phyloP scores from a whole-genome alignment of 106 monocot genomes.

The Platanthera guangdongensis region DNA sequence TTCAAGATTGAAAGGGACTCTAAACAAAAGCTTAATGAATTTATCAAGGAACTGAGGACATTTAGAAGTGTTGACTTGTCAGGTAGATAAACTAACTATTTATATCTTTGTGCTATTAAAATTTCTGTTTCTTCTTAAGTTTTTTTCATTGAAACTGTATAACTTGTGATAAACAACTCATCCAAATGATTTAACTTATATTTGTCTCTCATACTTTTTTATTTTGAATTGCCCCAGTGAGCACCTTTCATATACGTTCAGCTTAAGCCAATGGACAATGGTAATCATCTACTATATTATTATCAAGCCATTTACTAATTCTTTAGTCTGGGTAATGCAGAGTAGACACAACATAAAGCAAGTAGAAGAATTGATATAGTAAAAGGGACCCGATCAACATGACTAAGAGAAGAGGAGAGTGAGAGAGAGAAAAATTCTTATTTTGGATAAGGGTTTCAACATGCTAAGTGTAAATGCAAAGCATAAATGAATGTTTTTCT shows the following conservation, averaged over 20 bases:
- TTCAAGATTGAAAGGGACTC: slow-evolving; percentile 70
- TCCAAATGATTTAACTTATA: slow-evolving; percentile 5
- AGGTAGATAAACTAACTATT: slow-evolving; percentile 32
- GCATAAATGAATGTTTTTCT: no score
- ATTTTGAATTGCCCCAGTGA: not conserved
- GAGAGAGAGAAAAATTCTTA: no score
- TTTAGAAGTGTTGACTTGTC: slow-evolving; percentile 87
- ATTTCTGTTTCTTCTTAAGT: not conserved
- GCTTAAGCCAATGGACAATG: not conserved
- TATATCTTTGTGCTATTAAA: not conserved
- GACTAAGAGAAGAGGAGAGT: no score
- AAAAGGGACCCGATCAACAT: no score
- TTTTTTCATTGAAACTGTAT: not conserved
- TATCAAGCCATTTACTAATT: not conserved
- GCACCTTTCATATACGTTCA: not conserved
- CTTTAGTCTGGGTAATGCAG: not conserved
- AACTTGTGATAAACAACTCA: not conserved
- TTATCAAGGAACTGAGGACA: slow-evolving; percentile 76
- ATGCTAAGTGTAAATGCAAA: no score
- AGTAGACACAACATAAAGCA: no score
- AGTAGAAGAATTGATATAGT: no score
- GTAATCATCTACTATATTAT: not conserved
- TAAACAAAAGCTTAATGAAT: slow-evolving; percentile 77
- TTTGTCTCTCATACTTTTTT: not conserved
- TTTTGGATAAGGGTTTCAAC: no score